Percentiles rank a stretch among this genome's conserved stretches.
Conservation (phyloP, 2,329 filamentous ascomycete genomes). For the Hymenoscyphus scutula region DNA sequence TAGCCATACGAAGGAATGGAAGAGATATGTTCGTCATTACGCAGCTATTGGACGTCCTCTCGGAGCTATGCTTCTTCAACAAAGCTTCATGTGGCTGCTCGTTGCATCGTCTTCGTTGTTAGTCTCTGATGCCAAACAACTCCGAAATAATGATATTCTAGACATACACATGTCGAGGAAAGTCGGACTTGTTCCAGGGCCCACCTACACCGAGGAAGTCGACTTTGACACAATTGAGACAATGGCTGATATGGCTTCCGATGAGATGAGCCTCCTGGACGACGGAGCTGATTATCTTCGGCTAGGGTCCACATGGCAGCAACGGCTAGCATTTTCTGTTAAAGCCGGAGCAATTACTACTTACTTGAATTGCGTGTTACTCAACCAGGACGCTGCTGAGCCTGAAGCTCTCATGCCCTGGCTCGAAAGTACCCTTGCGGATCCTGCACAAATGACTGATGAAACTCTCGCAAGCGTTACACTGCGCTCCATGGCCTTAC, state of each 20-base stretch:
- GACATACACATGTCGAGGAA: slow-evolving; percentile 65
- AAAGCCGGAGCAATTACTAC: slow-evolving; percentile 80
- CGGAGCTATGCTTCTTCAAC: slow-evolving; percentile 86
- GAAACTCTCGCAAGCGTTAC: slow-evolving; percentile 73
- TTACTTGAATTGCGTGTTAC: slow-evolving; percentile 79
- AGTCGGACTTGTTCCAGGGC: slow-evolving; percentile 41
- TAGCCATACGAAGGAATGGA: slow-evolving; percentile 76
- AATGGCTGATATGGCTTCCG: slow-evolving; percentile 70
- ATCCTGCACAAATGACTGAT: slow-evolving; percentile 80
- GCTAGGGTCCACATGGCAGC: slow-evolving; percentile 81
- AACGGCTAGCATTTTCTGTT: slow-evolving; percentile 79
- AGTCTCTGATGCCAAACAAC: slow-evolving; percentile 58
- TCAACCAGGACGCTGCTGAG: slow-evolving; percentile 80
- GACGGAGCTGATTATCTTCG: slow-evolving; percentile 87
- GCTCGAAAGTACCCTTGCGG: slow-evolving; percentile 79
- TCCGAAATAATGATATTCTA: slow-evolving; percentile 64
- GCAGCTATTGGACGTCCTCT: slow-evolving; percentile 74
- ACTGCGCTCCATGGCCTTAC: slow-evolving; percentile 76
- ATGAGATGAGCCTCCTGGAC: slow-evolving; percentile 84
- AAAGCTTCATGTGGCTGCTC: slow-evolving; percentile 82
- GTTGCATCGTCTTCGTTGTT: slow-evolving; percentile 75
- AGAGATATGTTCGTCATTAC: slow-evolving; percentile 80
- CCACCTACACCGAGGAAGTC: slow-evolving; percentile 44
- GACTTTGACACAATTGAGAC: slow-evolving; percentile 57
- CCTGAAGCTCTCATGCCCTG: slow-evolving; percentile 75